phyloP scores from a whole-genome alignment of 352 stramenopile genomes.

The Pythium guiyangense region DNA sequence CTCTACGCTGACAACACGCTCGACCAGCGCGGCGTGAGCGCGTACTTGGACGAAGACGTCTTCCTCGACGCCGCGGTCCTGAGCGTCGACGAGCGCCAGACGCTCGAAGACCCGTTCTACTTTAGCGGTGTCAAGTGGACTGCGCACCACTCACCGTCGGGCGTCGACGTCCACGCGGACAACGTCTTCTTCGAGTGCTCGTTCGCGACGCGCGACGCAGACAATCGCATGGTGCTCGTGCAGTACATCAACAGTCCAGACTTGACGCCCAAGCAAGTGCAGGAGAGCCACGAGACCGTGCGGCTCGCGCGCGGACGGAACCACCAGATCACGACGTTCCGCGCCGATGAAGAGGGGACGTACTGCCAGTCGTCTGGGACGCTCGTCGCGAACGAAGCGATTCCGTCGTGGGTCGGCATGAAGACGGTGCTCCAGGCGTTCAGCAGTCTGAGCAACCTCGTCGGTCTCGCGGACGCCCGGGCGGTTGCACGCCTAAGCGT shows the following conservation, averaged over 20 bases:
- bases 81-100: slow-evolving; percentile 26
- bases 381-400: slow-evolving; percentile 4
- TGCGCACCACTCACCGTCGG: neutral
- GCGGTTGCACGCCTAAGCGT: slow-evolving; percentile 1
- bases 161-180: slow-evolving; percentile 1
- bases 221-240: slow-evolving; percentile 10
- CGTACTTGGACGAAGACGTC: slow-evolving; percentile 12
- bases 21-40: slow-evolving; percentile 31
- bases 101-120: slow-evolving; percentile 38
- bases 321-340: slow-evolving; percentile 8
- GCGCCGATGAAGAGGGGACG: slow-evolving; percentile 9
- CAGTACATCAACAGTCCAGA: slow-evolving; percentile 13
- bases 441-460: slow-evolving; percentile 6
- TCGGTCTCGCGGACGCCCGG: slow-evolving; percentile 8
- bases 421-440: slow-evolving; percentile 11
- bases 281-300: neutral
- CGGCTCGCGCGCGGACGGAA: neutral
- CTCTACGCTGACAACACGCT: slow-evolving; percentile 44
- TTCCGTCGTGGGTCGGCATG: slow-evolving; percentile 12
- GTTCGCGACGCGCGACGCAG: slow-evolving; percentile 7
- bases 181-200: slow-evolving; percentile 13
- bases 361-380: slow-evolving; percentile 3
- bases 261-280: slow-evolving; percentile 1
- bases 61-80: slow-evolving; percentile 45
- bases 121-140: slow-evolving; percentile 57